Base-by-base conservation (phyloP, 1,284 basidiomycete species). In the Ceratorhiza oryzae-sativae region DNA sequence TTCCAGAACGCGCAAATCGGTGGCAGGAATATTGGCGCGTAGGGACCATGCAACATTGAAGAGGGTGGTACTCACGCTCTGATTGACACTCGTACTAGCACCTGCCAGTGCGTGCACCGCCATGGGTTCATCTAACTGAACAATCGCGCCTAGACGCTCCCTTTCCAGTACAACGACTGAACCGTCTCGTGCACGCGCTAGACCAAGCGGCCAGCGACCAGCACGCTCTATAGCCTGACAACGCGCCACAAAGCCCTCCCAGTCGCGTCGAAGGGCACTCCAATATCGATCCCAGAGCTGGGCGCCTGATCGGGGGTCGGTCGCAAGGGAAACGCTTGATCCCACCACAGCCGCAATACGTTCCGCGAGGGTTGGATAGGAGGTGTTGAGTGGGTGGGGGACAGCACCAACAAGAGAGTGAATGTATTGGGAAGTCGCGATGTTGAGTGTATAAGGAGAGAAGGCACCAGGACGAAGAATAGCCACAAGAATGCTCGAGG, bases 161-260 rank as follows among this genome's bases (percentile, higher is more conserved):
- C 94, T 85, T 79, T 94, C 91, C 13, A 93, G 82, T 27, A 94
- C 80, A 45, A 93, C 78, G 39, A 92, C 80, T 41, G 85, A 84
- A 45, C 85, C 83, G 55, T 77, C 79, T 46, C 83, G 82, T 39
- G 86, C 84, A 30, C 84, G 78, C 41, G 87, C 89, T 41, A 94
- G 83, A 13, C 85, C 84, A 15, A 96, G 83, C 0, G 94, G 93
- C 90, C 92, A 93, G 55, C 94, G 86, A 25, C 91, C 92, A 75
- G 88, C 88, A 58, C 91, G 88, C 80, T 97, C 94, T 13, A 94
- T 84, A 76, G 95, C 93, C 71, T 92, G 87, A 76, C 93, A 94
- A 49, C 93, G 86, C 13, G 95, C 91, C 75, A 96, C 88, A 77
- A 97, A 93, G 1, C 94, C 93, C 77, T 97, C 91, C 94, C 95